phyloP scores from a whole-genome alignment of 768 basidiomycete genomes.

The Rhizopogon salebrosus region DNA sequence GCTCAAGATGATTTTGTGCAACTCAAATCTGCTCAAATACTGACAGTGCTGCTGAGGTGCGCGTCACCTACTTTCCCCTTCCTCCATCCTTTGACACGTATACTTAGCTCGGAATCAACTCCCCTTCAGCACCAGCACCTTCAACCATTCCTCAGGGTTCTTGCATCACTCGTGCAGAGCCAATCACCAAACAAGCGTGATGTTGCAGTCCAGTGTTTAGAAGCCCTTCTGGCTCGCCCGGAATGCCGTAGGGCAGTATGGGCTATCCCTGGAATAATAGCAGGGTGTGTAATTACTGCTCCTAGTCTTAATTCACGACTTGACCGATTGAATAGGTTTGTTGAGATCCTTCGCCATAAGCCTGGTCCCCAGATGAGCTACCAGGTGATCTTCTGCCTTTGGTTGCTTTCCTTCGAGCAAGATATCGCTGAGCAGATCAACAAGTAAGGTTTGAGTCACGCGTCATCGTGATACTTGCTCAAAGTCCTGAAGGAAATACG shows the following conservation, averaged over 20 bases:
- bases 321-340: slow-evolving; percentile 43
- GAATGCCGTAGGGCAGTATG: slow-evolving; percentile 80
- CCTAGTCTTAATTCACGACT: too few species aligned
- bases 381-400: slow-evolving; percentile 88
- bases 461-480: not conserved
- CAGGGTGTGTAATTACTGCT: slow-evolving; percentile 43
- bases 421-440: slow-evolving; percentile 83
- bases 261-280: slow-evolving; percentile 61
- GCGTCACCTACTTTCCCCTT: slow-evolving; percentile 8
- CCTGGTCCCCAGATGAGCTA: slow-evolving; percentile 93
- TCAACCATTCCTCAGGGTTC: slow-evolving; percentile 52
- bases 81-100: slow-evolving; percentile 3
- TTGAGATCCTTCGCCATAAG: slow-evolving; percentile 76
- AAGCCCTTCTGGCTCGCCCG: slow-evolving; percentile 75
- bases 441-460: slow-evolving; percentile 45
- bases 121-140: slow-evolving; percentile 48
- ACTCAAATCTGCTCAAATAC: slow-evolving; percentile 81
- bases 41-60: slow-evolving; percentile 80
- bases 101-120: slow-evolving; percentile 43
- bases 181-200: slow-evolving; percentile 68
- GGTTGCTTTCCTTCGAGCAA: slow-evolving; percentile 90
- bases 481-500: slow-evolving; percentile 63
- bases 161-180: slow-evolving; percentile 59
- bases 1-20: slow-evolving; percentile 94
- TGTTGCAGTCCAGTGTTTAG: slow-evolving; percentile 87